These are phyloP conservation scores for Gnomoniopsis sp. DNA, from an alignment of 2,329 filamentous ascomycete species.

Conservation along the genomic window DNA sequence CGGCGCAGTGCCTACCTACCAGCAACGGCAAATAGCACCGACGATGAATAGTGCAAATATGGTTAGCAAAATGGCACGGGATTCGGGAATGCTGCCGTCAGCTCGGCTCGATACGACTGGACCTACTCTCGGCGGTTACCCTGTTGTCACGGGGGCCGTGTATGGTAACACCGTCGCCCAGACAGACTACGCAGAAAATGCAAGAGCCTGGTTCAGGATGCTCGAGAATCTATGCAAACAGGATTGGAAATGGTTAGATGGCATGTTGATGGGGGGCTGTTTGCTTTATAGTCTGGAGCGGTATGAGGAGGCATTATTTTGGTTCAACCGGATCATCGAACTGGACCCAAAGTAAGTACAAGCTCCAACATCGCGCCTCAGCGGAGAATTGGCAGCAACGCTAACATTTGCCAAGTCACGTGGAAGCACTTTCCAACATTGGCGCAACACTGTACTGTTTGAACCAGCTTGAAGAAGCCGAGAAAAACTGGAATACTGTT, in stretches of 20 bases:
- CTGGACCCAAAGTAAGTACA: slow-evolving; percentile 52
- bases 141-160: slow-evolving; percentile 20
- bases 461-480: slow-evolving; percentile 76
- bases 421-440: slow-evolving; percentile 91
- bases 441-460: slow-evolving; percentile 86
- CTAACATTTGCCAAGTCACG: slow-evolving; percentile 55
- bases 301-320: slow-evolving; percentile 72
- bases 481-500: slow-evolving; percentile 81
- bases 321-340: slow-evolving; percentile 64
- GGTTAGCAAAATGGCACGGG: slow-evolving; percentile 15
- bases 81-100: slow-evolving; percentile 8
- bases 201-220: slow-evolving; percentile 66
- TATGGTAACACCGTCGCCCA: slow-evolving; percentile 28
- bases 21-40: slow-evolving; percentile 5
- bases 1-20: slow-evolving; percentile 8
- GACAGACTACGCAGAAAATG: slow-evolving; percentile 45
- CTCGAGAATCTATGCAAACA: slow-evolving; percentile 74
- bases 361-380: background rate
- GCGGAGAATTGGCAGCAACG: slow-evolving; percentile 1
- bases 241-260: slow-evolving; percentile 86
- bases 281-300: slow-evolving; percentile 85
- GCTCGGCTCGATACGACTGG: slow-evolving; percentile 10
- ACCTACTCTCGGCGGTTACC: slow-evolving; percentile 10
- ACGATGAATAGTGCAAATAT: slow-evolving; percentile 1
- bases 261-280: slow-evolving; percentile 87